These are phyloP conservation scores for Leptographium galeiforme DNA, from an alignment of 2,329 filamentous ascomycete genomes.

Conservation along the genomic window DNA sequence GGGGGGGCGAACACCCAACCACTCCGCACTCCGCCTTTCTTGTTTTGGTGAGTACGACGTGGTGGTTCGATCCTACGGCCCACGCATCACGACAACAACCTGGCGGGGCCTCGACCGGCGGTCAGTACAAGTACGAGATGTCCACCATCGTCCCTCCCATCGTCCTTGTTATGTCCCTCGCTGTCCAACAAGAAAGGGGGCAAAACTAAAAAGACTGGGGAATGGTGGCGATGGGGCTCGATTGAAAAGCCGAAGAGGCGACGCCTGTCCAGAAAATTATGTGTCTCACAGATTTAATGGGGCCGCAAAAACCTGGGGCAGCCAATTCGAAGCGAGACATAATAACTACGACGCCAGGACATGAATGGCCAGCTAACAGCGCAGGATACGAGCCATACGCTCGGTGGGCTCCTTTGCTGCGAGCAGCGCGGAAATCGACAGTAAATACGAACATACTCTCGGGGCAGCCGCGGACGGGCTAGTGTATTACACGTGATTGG, in stretches of 20 bases:
- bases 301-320: constrained; percentile 1
- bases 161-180: too few relatives aligned
- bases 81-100: too few relatives aligned
- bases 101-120: too few relatives aligned
- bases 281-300: not conserved
- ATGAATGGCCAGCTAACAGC: not conserved
- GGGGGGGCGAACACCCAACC: not conserved
- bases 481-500: constrained; percentile 5
- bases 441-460: constrained; percentile 8
- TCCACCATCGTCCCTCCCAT: too few relatives aligned
- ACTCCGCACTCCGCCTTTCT: too few relatives aligned
- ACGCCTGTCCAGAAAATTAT: not conserved
- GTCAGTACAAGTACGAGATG: too few relatives aligned
- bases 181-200: too few relatives aligned
- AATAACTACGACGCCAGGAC: not conserved
- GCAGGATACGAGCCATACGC: not conserved
- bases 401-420: not conserved
- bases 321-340: constrained; percentile 1
- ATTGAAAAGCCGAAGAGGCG: constrained; percentile 1
- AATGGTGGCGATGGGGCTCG: not conserved
- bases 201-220: not conserved
- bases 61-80: too few relatives aligned
- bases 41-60: too few relatives aligned
- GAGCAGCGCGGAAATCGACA: constrained; percentile 5
- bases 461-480: not conserved